phyloP scores from a whole-genome alignment of 1,139 yeast species.

The Suhomyces ambrosiae region DNA sequence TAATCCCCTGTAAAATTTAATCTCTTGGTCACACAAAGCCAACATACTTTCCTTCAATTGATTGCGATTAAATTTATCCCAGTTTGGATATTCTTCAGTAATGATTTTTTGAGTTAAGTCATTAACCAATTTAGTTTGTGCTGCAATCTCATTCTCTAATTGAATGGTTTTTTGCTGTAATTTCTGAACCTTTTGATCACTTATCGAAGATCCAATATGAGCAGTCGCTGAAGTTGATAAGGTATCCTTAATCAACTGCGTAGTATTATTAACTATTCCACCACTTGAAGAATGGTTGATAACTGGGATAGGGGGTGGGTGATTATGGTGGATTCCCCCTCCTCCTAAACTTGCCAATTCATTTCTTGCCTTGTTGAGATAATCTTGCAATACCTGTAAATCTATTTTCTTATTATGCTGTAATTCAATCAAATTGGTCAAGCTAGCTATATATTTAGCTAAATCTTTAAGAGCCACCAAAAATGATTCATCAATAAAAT shows the following conservation, averaged over 20 bases:
- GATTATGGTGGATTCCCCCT: constrained; percentile 31
- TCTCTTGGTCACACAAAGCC: constrained; percentile 73
- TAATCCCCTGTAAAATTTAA: constrained; percentile 71
- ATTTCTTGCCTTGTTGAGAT: constrained; percentile 64
- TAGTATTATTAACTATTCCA: constrained; percentile 47
- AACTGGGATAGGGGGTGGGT: constrained; percentile 41
- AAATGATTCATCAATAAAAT: constrained; percentile 77
- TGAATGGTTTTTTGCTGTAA: constrained; percentile 36
- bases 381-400: constrained; percentile 81
- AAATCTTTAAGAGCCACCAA: constrained; percentile 82
- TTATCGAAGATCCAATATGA: constrained; percentile 42
- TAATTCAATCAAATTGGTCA: constrained; percentile 74
- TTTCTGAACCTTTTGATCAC: constrained; percentile 39
- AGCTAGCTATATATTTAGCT: constrained; percentile 78
- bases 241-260: constrained; percentile 50
- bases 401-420: constrained; percentile 93
- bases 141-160: constrained; percentile 55
- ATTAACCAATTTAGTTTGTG: constrained; percentile 50
- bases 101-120: constrained; percentile 71
- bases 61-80: constrained; percentile 76
- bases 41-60: constrained; percentile 75
- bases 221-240: constrained; percentile 48
- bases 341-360: constrained; percentile 67
- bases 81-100: constrained; percentile 77
- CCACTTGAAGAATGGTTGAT: constrained; percentile 23